These are phyloP conservation scores for Lodderomyces beijingensis DNA, from an alignment of 1,139 yeast species.

Conservation along the genomic window DNA sequence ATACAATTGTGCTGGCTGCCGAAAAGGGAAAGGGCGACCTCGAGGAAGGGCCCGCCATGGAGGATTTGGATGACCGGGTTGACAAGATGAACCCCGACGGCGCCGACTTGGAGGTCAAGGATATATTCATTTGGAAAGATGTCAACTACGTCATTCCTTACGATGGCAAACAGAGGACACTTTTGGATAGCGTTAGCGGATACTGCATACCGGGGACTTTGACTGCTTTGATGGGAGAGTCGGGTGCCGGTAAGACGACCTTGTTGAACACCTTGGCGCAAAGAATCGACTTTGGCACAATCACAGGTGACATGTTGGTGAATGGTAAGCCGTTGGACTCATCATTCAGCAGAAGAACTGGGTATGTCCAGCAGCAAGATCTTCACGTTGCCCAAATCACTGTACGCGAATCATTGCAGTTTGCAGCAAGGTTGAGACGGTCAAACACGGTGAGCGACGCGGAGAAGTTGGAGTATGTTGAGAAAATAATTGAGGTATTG, in stretches of 20 bases:
- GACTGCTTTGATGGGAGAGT: slow-evolving; percentile 71
- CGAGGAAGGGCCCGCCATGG: slow-evolving; percentile 26
- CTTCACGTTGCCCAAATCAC: slow-evolving; percentile 54
- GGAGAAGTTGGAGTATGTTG: slow-evolving; percentile 52
- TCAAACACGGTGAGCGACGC: slow-evolving; percentile 32
- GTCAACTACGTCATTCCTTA: slow-evolving; percentile 39
- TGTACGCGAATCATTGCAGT: slow-evolving; percentile 57
- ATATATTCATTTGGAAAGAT: slow-evolving; percentile 41
- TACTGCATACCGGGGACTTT: slow-evolving; percentile 64
- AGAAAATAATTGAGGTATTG: slow-evolving; percentile 49
- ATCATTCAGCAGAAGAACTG: slow-evolving; percentile 56
- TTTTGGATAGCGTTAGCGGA: slow-evolving; percentile 57
- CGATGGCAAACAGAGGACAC: slow-evolving; percentile 40
- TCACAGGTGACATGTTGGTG: slow-evolving; percentile 62
- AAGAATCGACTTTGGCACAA: slow-evolving; percentile 53
- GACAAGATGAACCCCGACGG: slow-evolving; percentile 15
- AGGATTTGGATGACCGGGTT: slow-evolving; percentile 31
- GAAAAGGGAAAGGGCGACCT: slow-evolving; percentile 14
- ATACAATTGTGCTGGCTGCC: slow-evolving; percentile 17
- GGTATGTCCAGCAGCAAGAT: slow-evolving; percentile 66
- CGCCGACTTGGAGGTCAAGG: slow-evolving; percentile 23
- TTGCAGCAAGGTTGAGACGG: slow-evolving; percentile 60
- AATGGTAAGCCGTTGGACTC: slow-evolving; percentile 52
- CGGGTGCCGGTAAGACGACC: slow-evolving; percentile 71
- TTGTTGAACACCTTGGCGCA: slow-evolving; percentile 56